phyloP scores from a whole-genome alignment of 2,329 filamentous ascomycete genomes.

The Coniochaeta hoffmannii region DNA sequence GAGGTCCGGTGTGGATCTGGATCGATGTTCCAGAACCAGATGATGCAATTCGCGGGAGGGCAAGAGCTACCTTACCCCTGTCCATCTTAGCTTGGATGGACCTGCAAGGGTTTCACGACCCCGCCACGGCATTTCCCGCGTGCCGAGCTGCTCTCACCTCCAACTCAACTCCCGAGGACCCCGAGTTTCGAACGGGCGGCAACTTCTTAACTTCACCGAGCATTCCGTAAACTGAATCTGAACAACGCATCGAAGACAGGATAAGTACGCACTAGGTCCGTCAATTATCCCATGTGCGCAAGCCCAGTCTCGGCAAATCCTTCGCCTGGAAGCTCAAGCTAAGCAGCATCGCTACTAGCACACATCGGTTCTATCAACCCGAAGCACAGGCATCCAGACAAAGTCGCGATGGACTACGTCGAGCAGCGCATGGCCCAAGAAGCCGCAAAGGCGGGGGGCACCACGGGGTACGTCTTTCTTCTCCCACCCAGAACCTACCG shows the following conservation, averaged over 20 bases:
- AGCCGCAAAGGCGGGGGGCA: slow-evolving; percentile 32
- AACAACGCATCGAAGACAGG: too few relatives aligned
- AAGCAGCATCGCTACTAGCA: not conserved
- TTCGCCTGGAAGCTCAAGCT: not conserved
- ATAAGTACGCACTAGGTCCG: too few relatives aligned
- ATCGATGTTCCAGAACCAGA: not conserved
- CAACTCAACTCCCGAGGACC: not conserved
- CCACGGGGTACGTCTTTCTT: slow-evolving; percentile 23
- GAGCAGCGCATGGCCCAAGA: slow-evolving; percentile 48
- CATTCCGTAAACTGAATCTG: not conserved
- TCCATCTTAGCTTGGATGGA: not conserved
- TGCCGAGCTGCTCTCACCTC: not conserved
- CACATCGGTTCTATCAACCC: not conserved
- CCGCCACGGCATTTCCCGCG: not conserved
- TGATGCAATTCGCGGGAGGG: not conserved
- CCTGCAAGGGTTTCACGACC: not conserved
- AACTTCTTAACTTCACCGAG: too few relatives aligned
- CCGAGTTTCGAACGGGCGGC: too few relatives aligned
- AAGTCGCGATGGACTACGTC: slow-evolving; percentile 49
- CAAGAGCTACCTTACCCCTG: not conserved
- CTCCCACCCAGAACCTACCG: not conserved
- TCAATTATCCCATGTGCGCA: too few relatives aligned
- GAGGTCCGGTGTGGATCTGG: not conserved
- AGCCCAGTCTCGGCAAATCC: too few relatives aligned
- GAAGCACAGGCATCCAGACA: not conserved